Evolutionary conservation across 108 stramenopile species (phyloP).

Genomic region (Thalassiosira profunda): DNA sequence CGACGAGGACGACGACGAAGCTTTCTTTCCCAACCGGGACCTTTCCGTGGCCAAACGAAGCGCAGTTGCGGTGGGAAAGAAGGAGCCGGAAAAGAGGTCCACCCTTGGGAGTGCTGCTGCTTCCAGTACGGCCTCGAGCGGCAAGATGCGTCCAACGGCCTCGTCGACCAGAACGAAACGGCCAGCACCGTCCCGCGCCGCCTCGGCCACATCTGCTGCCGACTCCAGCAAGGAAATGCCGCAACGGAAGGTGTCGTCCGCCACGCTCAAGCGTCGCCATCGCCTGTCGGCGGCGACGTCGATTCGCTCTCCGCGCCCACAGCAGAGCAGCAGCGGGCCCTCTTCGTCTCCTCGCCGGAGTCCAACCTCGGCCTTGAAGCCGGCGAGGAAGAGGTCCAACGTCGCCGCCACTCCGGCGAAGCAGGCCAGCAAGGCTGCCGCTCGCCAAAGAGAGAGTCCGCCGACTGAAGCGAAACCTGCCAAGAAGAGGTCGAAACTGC

Average conservation of each 20-base stretch:
- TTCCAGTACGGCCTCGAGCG: not conserved
- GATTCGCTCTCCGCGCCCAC: not conserved
- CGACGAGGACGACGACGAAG: slow-evolving; percentile 17
- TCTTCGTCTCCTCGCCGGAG: slow-evolving; percentile 8
- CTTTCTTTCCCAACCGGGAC: slow-evolving; percentile 33
- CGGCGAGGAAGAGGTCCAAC: slow-evolving; percentile 28
- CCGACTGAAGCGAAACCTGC: no score
- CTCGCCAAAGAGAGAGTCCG: no score
- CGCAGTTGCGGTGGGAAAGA: no score
- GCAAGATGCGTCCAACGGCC: not conserved
- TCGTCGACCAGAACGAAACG: not conserved
- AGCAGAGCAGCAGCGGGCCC: not conserved
- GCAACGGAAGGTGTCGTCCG: not conserved
- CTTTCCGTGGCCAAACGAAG: not conserved
- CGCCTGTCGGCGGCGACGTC: not conserved
- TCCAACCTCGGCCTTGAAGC: slow-evolving; percentile 20
- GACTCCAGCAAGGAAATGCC: not conserved
- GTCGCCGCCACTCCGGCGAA: not conserved
- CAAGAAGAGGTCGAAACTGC: no score
- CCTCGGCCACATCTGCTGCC: not conserved
- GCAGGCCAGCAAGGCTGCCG: not conserved
- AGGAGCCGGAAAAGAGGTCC: no score
- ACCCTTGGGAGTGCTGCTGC: not conserved
- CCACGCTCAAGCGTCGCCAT: not conserved
- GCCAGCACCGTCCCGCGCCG: not conserved